Percentiles rank a stretch among this genome's conserved stretches.
phyloP scores from a whole-genome alignment of 768 basidiomycete genomes.

The Fistulinella prunicolor region DNA sequence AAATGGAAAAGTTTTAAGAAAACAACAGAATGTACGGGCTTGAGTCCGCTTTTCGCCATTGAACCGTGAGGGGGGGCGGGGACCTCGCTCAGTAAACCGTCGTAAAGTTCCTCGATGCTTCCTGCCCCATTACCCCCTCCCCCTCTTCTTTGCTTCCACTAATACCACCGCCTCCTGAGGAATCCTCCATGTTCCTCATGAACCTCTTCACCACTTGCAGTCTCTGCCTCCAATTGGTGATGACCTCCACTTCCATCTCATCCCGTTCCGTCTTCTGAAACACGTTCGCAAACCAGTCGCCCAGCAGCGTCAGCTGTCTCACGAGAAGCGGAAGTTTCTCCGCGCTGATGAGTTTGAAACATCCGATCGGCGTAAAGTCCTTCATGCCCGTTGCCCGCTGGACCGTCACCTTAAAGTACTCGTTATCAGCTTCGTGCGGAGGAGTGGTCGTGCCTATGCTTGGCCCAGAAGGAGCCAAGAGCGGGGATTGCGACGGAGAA shows the following conservation, averaged over 20 bases:
- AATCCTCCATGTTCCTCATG: conserved; percentile 25
- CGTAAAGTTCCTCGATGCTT: conserved; percentile 58
- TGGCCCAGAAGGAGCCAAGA: conserved; percentile 7
- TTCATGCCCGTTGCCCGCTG: conserved; percentile 90
- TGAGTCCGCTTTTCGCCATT: conserved; percentile 6
- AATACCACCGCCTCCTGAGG: conserved; percentile 14
- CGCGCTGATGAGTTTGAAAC: conserved; percentile 92
- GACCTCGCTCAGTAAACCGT: conserved; percentile 39
- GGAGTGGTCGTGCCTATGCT: conserved; percentile 10
- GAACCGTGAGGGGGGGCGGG: not conserved
- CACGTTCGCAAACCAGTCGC: conserved; percentile 88
- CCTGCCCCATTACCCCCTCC: conserved; percentile 51
- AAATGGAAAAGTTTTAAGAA: not conserved
- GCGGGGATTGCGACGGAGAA: conserved; percentile 20
- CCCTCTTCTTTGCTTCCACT: conserved; percentile 17
- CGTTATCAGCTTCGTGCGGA: conserved; percentile 69
- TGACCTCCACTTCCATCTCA: conserved; percentile 69
- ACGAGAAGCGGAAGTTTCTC: conserved; percentile 83
- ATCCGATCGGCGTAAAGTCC: conserved; percentile 89
- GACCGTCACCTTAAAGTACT: conserved; percentile 93
- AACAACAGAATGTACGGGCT: not conserved
- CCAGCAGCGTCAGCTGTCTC: conserved; percentile 80
- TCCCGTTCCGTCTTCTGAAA: conserved; percentile 73
- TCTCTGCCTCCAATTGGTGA: conserved; percentile 86
- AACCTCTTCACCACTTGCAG: conserved; percentile 78